Evolutionary conservation across 2,329 filamentous ascomycete species (phyloP), one percentile per base, ranked within the genome.

Genomic region (Tolypocladium nubicola): DNA sequence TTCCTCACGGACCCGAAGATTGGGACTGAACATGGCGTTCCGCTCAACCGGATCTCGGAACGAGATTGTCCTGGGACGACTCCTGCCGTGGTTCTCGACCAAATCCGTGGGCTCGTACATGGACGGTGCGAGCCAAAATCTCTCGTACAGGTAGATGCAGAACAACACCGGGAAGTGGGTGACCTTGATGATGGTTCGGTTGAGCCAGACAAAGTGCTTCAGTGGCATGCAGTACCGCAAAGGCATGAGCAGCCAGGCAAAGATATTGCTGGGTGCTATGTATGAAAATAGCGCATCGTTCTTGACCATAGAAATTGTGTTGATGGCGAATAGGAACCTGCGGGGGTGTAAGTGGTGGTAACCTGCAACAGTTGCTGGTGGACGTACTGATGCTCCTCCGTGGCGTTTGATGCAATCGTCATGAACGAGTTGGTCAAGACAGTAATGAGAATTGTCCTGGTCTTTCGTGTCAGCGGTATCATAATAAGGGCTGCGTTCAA

Each of bases 361-460:
- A 14, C 9, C 35, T 35, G 7, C 11, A 16, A 6, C 1, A n/a
- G 7, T 0, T 5, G 2, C 7, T n/a, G 1, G 23, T 14, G 14
- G 7, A 68, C 79, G 64, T 70, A 82, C 77, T 86, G 84, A 61
- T 97, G 92, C 72, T 97, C 93, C 69, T 97, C 88, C 56, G 90
- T 90, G 9, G 92, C 91, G 67, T 97, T 97, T 55, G 90, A 90
- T 2, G 94, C 90, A 68, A 97, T 93, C 1, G 88, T 85, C 88
- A 95, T 96, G 75, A 97, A 97, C 0, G 90, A 96, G 68, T 97
- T 97, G 6, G 92, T 96, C 60, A 97, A 72, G n/a, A 97, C 93
- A 0, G 92, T 96, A 64, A 97, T 93, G 39, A 97, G 77, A 55
- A 97, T 96, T 1, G 93, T 96, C 54, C 81, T 83, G 30, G 2